phyloP scores from a whole-genome alignment of 192 early-diverging fungal genomes.

The Polychytrium aggregatum region DNA sequence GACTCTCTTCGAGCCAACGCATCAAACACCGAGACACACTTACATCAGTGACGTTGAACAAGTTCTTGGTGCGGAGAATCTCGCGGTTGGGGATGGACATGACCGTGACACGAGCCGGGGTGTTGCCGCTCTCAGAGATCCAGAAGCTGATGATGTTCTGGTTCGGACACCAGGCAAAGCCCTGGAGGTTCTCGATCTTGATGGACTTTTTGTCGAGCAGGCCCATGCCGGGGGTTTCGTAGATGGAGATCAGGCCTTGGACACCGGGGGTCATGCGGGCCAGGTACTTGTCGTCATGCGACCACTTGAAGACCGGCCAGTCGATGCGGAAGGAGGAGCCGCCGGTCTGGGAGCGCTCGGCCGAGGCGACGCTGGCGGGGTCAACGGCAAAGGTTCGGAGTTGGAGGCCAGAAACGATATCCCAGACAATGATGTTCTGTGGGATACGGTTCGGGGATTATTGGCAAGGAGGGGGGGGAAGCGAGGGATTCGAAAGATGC shows the following conservation, averaged over 20 bases:
- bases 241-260: slow-evolving; percentile 61
- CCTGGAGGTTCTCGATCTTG: slow-evolving; percentile 47
- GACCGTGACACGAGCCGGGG: slow-evolving; percentile 93
- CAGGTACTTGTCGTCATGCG: slow-evolving; percentile 87
- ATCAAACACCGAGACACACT: slow-evolving; percentile 1
- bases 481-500: too few species aligned
- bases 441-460: too few species aligned
- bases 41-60: slow-evolving; percentile 82
- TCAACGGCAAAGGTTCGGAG: slow-evolving; percentile 74
- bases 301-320: slow-evolving; percentile 98
- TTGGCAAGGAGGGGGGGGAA: too few species aligned
- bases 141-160: slow-evolving; percentile 78
- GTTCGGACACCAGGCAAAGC: slow-evolving; percentile 46
- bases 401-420: slow-evolving; percentile 70
- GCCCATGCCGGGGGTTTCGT: slow-evolving; percentile 90
- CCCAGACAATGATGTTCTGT: slow-evolving; percentile 63
- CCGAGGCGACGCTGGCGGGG: slow-evolving; percentile 5
- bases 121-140: slow-evolving; percentile 79
- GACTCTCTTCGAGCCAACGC: too few species aligned
- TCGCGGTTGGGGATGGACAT: slow-evolving; percentile 72
- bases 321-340: slow-evolving; percentile 37
- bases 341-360: background rate
- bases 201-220: slow-evolving; percentile 88
- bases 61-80: slow-evolving; percentile 89
- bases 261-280: slow-evolving; percentile 68